A percentile compares a stretch with the other conserved stretches of the same genome.
Conservation (phyloP, 73 alveolate genomes). For the Tetrahymena malaccensis region DNA sequence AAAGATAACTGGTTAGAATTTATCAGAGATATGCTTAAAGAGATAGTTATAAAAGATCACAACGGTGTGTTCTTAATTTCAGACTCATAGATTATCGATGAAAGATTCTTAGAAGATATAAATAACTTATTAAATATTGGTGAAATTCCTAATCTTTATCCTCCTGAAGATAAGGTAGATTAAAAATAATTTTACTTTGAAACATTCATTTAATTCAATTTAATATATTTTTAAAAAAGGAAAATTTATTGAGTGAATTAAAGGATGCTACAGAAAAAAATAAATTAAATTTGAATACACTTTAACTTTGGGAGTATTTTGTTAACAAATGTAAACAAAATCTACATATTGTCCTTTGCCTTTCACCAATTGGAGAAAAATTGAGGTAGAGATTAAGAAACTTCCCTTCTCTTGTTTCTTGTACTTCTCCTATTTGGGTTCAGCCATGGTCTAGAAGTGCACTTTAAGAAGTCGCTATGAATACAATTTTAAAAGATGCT, state of each 20-base stretch:
- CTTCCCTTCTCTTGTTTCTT: conserved; percentile 87
- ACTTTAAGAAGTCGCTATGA: conserved; percentile 58
- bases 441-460: conserved; percentile 92
- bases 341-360: conserved; percentile 73
- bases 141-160: conserved; percentile 83
- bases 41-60: conserved; percentile 70
- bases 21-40: conserved; percentile 68
- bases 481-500: conserved; percentile 11
- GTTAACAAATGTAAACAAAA: conserved; percentile 71
- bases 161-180: conserved; percentile 69
- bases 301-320: conserved; percentile 75
- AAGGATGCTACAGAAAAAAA: conserved; percentile 72
- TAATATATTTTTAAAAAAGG: not conserved
- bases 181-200: too few species aligned
- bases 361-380: conserved; percentile 88
- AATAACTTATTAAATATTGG: conserved; percentile 87
- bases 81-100: conserved; percentile 77
- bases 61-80: conserved; percentile 67
- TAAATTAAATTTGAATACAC: conserved; percentile 50
- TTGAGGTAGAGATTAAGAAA: conserved; percentile 63
- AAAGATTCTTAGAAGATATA: conserved; percentile 76
- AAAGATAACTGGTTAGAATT: conserved; percentile 78
- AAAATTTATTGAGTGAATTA: conserved; percentile 64
- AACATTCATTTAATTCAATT: too few species aligned
- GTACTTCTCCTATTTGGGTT: conserved; percentile 90